Evolutionary conservation across 179 eudicot species (phyloP), one percentile per base, ranked within the genome.

Genomic region (Dionaea muscipula): DNA sequence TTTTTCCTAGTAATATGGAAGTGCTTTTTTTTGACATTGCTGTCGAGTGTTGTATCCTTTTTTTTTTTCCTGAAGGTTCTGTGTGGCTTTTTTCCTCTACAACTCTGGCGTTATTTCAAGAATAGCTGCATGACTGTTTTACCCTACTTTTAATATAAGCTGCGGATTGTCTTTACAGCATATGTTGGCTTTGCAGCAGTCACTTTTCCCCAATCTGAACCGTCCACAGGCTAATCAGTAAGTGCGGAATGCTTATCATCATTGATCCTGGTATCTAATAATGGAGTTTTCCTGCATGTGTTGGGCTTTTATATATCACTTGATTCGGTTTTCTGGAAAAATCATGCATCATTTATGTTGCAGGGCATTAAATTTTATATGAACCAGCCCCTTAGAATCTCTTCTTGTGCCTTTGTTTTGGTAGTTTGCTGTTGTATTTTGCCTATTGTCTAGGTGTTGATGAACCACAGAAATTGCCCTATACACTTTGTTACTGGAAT

Each of bases 171-270:
- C 41, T 65, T 51, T 75, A 69, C 93, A 89, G 96, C 94, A 83
- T 77, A 77, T 85, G 85, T 61, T 77, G 70, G 66, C 80, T 65
- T 56, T 81, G 27, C 95, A 89, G 70, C 91, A 82, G 69, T 61
- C 81, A 27, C 82, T 85, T 51, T 31, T 72, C 28, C 62, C 94
- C 59, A 72, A 62, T 68, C 72, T 70, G 73, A 75, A 75, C 68
- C 84, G 76, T 58, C 80, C 82, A 55, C 94, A 76, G 66, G 26
- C 84, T 10, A 78, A 82, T 62, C 84, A 68, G 95, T 86, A 75
- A 85, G 94, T 75, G 55, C 28, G 20, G 45, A 46, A 12, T 20
- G n/a, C n/a, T n/a, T n/a, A n/a, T n/a, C n/a, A n/a, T n/a, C 15
- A 26, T 28, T 28, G 5, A 3, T 3, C 35, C 8, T 3, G 5